Evolutionary conservation across 2,329 filamentous ascomycete species (phyloP).

Genomic region (Neonectria ditissima): DNA sequence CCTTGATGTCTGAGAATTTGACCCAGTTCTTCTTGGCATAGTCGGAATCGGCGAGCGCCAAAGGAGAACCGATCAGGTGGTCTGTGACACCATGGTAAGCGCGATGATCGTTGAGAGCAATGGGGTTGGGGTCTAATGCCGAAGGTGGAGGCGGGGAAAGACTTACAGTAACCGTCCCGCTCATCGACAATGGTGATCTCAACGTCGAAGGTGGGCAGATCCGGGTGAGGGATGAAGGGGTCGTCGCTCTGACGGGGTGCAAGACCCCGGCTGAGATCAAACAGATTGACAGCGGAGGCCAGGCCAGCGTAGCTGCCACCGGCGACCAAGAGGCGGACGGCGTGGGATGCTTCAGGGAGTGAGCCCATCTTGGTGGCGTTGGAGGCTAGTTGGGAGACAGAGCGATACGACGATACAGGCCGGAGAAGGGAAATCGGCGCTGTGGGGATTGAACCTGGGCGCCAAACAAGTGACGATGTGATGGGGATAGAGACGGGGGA

Average conservation of each 20-base stretch:
- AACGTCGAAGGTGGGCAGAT: slow-evolving; percentile 64
- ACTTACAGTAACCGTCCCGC: slow-evolving; percentile 84
- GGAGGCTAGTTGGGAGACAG: slow-evolving; percentile 27
- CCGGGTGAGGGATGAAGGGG: slow-evolving; percentile 54
- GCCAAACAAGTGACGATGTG: slow-evolving; percentile 21
- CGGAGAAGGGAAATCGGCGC: slow-evolving; percentile 8
- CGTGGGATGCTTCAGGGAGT: slow-evolving; percentile 45
- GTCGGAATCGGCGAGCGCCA: slow-evolving; percentile 73
- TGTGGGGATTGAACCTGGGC: slow-evolving; percentile 16
- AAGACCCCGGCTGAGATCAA: slow-evolving; percentile 72
- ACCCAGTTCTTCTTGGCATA: slow-evolving; percentile 79
- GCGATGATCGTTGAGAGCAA: background rate
- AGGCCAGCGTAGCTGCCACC: slow-evolving; percentile 81
- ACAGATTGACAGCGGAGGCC: slow-evolving; percentile 72
- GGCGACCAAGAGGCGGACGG: slow-evolving; percentile 71
- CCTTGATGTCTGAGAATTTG: slow-evolving; percentile 74
- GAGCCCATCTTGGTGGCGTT: slow-evolving; percentile 47
- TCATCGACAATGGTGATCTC: slow-evolving; percentile 83
- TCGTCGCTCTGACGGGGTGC: slow-evolving; percentile 58
- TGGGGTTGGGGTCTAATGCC: background rate
- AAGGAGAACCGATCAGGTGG: slow-evolving; percentile 80
- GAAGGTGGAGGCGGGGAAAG: background rate
- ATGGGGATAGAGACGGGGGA: slow-evolving; percentile 12
- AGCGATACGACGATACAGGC: slow-evolving; percentile 18
- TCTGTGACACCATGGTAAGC: slow-evolving; percentile 58